Percentiles rank a stretch among this genome's conserved stretches.
phyloP scores from a whole-genome alignment of 2,329 filamentous ascomycete genomes.

The Fonsecaea erecta region DNA sequence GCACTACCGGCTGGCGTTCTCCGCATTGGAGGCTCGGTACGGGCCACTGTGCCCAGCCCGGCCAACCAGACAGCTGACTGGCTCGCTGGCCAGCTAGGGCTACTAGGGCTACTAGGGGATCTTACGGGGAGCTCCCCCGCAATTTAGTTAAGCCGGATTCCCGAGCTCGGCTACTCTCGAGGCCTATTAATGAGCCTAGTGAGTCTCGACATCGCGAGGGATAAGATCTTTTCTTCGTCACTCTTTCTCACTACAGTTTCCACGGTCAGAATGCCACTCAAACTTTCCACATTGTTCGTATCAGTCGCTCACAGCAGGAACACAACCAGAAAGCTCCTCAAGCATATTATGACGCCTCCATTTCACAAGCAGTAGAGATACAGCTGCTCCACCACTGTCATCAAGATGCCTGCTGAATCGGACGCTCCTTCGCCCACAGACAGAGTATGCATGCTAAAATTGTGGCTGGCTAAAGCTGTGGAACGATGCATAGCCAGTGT shows the following conservation, averaged over 20 bases:
- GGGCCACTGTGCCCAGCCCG: too few species aligned
- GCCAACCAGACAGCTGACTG: too few species aligned
- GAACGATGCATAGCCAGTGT: neutral
- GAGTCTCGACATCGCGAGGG: neutral
- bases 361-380: neutral
- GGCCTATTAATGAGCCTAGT: neutral
- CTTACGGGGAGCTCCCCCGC: neutral
- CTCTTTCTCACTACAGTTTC: too few species aligned
- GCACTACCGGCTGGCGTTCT: too few species aligned
- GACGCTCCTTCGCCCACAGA: neutral
- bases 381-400: neutral
- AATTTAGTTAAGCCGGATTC: neutral
- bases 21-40: too few species aligned
- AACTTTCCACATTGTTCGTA: neutral
- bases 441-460: neutral
- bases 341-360: neutral
- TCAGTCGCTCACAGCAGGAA: neutral
- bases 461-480: neutral
- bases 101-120: neutral
- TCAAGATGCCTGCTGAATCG: neutral
- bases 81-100: neutral
- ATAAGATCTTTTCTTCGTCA: neutral
- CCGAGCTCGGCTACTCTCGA: neutral
- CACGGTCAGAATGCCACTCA: too few species aligned
- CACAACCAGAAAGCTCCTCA: neutral